phyloP scores from a whole-genome alignment of 352 stramenopile genomes.

The Elongisporangium prolatum region DNA sequence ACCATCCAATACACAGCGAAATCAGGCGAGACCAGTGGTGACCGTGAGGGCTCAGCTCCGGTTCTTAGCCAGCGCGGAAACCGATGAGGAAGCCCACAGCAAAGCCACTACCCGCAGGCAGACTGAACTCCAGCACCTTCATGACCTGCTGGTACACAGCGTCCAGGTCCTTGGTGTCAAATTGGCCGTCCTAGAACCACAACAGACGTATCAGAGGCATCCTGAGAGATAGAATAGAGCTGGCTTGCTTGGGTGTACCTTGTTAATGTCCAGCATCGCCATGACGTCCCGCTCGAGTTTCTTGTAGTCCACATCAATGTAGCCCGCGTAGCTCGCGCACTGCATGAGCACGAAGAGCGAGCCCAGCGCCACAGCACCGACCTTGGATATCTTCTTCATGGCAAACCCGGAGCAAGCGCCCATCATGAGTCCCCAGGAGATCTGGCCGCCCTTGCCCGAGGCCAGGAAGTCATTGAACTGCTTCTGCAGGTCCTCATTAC shows the following conservation, averaged over 20 bases:
- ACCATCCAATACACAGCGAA: background rate
- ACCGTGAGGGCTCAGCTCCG: background rate
- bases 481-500: constrained; percentile 33
- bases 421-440: constrained; percentile 89
- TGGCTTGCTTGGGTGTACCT: constrained; percentile 24
- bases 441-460: constrained; percentile 65
- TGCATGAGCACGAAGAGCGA: constrained; percentile 87
- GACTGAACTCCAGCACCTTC: constrained; percentile 73
- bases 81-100: constrained; percentile 66
- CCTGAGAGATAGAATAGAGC: background rate
- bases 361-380: constrained; percentile 80
- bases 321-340: constrained; percentile 84
- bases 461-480: constrained; percentile 55
- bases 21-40: background rate
- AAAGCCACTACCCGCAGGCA: constrained; percentile 75
- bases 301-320: constrained; percentile 90
- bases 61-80: constrained; percentile 58
- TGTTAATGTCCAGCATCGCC: constrained; percentile 71
- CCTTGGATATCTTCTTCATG: constrained; percentile 90
- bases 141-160: constrained; percentile 71
- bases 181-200: constrained; percentile 51
- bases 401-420: constrained; percentile 89
- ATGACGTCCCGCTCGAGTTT: constrained; percentile 83
- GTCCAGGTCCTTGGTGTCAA: constrained; percentile 77
- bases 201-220: background rate